Conservation (phyloP, 2,329 filamentous ascomycete genomes). For the Amylocarpus encephaloides region DNA sequence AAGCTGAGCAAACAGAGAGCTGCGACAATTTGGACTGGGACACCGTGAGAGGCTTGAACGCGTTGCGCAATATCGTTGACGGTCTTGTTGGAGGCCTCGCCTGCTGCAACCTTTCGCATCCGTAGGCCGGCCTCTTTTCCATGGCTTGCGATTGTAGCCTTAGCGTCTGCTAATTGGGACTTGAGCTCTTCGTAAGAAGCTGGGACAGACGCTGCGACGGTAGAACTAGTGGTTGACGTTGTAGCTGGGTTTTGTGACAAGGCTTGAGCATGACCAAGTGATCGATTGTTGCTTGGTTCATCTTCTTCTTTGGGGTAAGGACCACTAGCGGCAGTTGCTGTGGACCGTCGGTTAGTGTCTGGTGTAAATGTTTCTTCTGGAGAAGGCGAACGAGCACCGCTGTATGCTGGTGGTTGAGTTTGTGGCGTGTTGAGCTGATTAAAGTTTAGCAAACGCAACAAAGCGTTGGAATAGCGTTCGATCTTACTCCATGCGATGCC, state of each 20-base stretch:
- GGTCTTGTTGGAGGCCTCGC: constrained; percentile 43
- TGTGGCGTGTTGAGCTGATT: constrained; percentile 18
- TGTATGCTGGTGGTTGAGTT: constrained; percentile 41
- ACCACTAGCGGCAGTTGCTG: constrained; percentile 2
- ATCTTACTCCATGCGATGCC: constrained; percentile 10
- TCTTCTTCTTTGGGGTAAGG: constrained; percentile 28
- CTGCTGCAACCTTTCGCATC: constrained; percentile 65
- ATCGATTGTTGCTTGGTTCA: constrained; percentile 32
- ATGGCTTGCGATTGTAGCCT: constrained; percentile 64
- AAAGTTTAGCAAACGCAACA: background rate
- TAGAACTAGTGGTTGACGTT: constrained; percentile 37
- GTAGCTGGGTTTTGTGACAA: constrained; percentile 22
- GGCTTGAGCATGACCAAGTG: constrained; percentile 34
- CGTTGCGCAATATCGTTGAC: constrained; percentile 47
- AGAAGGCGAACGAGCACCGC: constrained; percentile 42
- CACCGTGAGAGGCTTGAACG: constrained; percentile 52
- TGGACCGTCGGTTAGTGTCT: constrained; percentile 23
- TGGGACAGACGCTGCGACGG: constrained; percentile 37
- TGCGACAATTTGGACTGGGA: constrained; percentile 80
- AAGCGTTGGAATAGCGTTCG: background rate
- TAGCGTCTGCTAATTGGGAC: constrained; percentile 67
- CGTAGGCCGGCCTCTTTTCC: constrained; percentile 67
- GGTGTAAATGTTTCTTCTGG: constrained; percentile 35
- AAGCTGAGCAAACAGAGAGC: constrained; percentile 83
- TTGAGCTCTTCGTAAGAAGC: constrained; percentile 54